phyloP scores from a whole-genome alignment of 2,329 filamentous ascomycete genomes.

The Cladosporium sp. region DNA sequence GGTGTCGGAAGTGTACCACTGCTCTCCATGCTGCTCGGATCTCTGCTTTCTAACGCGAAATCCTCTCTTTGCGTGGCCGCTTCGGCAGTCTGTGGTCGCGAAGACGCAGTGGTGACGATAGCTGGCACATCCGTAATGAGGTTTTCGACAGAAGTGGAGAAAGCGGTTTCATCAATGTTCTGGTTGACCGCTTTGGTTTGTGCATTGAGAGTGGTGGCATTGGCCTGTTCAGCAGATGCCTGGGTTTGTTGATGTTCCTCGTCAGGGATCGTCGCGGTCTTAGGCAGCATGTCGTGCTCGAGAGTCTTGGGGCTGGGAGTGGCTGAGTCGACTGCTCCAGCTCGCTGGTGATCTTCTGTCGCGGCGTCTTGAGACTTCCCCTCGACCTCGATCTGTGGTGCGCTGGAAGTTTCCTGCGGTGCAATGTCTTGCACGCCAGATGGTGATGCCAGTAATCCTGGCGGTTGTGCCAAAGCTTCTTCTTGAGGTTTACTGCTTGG shows the following conservation, averaged over 20 bases:
- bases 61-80: neutral
- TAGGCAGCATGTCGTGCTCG: no score
- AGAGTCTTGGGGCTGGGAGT: no score
- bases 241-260: no score
- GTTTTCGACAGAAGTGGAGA: conserved; percentile 2
- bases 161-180: neutral
- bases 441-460: neutral
- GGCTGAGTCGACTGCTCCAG: neutral
- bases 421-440: neutral
- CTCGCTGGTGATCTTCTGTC: neutral
- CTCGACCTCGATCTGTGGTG: no score
- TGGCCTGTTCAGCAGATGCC: no score
- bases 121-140: conserved; percentile 8
- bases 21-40: conserved; percentile 11
- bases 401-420: no score
- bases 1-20: neutral
- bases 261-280: no score
- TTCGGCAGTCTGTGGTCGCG: conserved; percentile 5
- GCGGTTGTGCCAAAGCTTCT: neutral
- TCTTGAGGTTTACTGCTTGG: neutral
- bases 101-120: conserved; percentile 10
- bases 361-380: neutral
- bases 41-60: neutral
- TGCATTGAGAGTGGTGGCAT: no score
- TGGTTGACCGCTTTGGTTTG: neutral